Percentiles rank a stretch among this genome's conserved stretches.
These are phyloP conservation scores for Torulaspora quercuum DNA, from an alignment of 805 yeast genomes.

Conservation along the genomic window DNA sequence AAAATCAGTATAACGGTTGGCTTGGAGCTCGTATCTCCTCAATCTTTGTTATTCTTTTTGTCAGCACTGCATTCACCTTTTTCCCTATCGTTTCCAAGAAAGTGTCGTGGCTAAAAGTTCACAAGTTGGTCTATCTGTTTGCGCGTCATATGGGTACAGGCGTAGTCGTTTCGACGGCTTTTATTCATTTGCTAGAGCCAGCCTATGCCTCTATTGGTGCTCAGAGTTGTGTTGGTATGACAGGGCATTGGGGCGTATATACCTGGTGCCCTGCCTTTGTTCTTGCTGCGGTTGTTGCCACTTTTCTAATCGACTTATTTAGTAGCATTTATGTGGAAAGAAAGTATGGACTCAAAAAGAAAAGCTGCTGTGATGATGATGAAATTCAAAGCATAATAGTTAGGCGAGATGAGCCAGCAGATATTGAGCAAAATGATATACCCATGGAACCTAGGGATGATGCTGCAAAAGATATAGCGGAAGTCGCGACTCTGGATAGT, in stretches of 20 bases:
- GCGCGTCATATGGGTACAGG: slow-evolving; percentile 63
- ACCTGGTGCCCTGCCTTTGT: slow-evolving; percentile 47
- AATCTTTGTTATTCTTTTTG: slow-evolving; percentile 53
- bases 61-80: slow-evolving; percentile 45
- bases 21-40: slow-evolving; percentile 51
- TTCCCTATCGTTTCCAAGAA: slow-evolving; percentile 44
- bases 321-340: slow-evolving; percentile 40
- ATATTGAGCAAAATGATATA: too few species aligned
- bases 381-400: too few species aligned
- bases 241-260: slow-evolving; percentile 44
- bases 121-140: slow-evolving; percentile 30
- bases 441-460: too few species aligned
- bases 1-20: slow-evolving; percentile 41
- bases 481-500: too few species aligned
- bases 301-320: slow-evolving; percentile 42
- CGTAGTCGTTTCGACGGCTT: slow-evolving; percentile 77
- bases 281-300: slow-evolving; percentile 38
- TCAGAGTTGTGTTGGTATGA: slow-evolving; percentile 38
- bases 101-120: slow-evolving; percentile 42
- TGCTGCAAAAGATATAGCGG: too few species aligned
- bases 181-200: slow-evolving; percentile 68
- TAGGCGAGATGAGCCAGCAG: too few species aligned
- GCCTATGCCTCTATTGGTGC: slow-evolving; percentile 41
- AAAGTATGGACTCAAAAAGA: too few species aligned
- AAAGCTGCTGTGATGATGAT: too few species aligned